Evolutionary conservation across 495 filamentous ascomycete genomes (phyloP).

Genomic region (Talaromyces borbonicus): DNA sequence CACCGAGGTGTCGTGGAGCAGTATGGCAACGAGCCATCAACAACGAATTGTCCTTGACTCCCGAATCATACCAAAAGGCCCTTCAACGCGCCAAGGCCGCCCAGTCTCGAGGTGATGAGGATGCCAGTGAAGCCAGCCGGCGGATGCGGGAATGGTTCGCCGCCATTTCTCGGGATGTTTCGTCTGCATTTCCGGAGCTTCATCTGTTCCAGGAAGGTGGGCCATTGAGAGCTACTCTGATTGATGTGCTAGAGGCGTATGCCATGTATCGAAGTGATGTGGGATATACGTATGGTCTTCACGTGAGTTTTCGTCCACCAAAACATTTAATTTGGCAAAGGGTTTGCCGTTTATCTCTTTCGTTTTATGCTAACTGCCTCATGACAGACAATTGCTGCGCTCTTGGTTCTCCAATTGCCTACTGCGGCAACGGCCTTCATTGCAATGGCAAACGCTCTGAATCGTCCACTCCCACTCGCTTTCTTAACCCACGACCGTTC

Average conservation of each 20-base stretch:
- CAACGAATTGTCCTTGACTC: slow-evolving; percentile 73
- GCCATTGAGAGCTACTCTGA: slow-evolving; percentile 63
- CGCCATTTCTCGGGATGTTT: slow-evolving; percentile 59
- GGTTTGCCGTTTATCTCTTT: too few relatives aligned
- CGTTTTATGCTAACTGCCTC: too few relatives aligned
- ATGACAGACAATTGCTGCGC: slow-evolving; percentile 71
- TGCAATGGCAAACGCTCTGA: slow-evolving; percentile 77
- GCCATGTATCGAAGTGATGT: slow-evolving; percentile 91
- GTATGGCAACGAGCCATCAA: slow-evolving; percentile 87
- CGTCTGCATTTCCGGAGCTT: slow-evolving; percentile 66
- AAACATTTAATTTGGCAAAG: too few relatives aligned
- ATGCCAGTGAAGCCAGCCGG: slow-evolving; percentile 39
- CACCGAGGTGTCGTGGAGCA: slow-evolving; percentile 63
- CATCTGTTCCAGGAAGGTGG: slow-evolving; percentile 72
- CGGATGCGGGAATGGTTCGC: slow-evolving; percentile 52
- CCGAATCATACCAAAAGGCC: slow-evolving; percentile 69
- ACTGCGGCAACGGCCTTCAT: slow-evolving; percentile 66
- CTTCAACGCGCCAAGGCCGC: slow-evolving; percentile 62
- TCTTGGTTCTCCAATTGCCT: slow-evolving; percentile 77
- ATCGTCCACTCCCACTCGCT: slow-evolving; percentile 76
- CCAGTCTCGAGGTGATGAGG: slow-evolving; percentile 36
- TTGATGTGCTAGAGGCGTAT: slow-evolving; percentile 81
- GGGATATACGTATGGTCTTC: slow-evolving; percentile 79
- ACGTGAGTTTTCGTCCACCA: slow-evolving; percentile 45
- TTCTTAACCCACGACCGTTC: slow-evolving; percentile 72